Conservation (phyloP, 176 grass and related monocot genomes). For the Triticum dicoccoides region DNA sequence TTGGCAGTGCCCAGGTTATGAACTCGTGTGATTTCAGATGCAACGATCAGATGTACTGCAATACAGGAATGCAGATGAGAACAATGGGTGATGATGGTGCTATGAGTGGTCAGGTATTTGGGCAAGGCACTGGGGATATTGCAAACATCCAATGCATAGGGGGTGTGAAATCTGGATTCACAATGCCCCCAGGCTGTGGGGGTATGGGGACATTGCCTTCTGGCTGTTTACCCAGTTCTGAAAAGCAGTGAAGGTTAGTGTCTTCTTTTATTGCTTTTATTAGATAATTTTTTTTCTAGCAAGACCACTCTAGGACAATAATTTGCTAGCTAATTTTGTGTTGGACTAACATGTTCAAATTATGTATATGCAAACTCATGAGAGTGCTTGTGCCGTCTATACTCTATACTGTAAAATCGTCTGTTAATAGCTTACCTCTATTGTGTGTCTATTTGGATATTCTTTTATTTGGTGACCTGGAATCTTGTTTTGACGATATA, state of each 20-base stretch:
- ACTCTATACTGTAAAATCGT: too few species aligned
- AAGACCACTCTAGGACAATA: not conserved
- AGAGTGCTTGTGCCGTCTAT: too few species aligned
- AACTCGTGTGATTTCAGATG: slow-evolving; percentile 45
- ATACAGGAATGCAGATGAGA: slow-evolving; percentile 35
- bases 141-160: slow-evolving; percentile 49
- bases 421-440: not conserved
- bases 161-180: slow-evolving; percentile 41
- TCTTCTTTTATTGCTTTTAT: slow-evolving; percentile 3
- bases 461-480: not conserved
- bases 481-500: not conserved
- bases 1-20: slow-evolving; percentile 39
- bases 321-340: not conserved
- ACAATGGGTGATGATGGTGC: slow-evolving; percentile 27
- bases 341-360: not conserved
- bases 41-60: slow-evolving; percentile 71
- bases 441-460: not conserved
- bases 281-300: not conserved
- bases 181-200: slow-evolving; percentile 49
- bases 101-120: slow-evolving; percentile 34
- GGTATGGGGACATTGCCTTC: slow-evolving; percentile 26
- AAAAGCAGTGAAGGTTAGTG: slow-evolving; percentile 58
- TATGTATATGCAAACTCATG: not conserved
- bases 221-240: slow-evolving; percentile 47
- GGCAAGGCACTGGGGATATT: slow-evolving; percentile 47